phyloP scores from a whole-genome alignment of 768 basidiomycete genomes.

The Lentinula boryana region DNA sequence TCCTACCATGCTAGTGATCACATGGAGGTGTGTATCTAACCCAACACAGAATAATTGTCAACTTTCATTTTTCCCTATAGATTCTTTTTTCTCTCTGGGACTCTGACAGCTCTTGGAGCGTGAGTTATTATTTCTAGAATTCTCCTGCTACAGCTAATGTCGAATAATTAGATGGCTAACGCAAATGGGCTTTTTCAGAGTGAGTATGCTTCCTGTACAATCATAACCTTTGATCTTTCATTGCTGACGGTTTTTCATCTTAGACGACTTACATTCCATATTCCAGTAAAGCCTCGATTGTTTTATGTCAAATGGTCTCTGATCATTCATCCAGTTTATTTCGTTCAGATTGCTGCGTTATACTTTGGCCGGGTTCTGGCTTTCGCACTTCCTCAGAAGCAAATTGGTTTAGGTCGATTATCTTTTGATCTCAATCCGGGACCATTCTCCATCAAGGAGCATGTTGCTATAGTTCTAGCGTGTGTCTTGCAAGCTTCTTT shows the following conservation, averaged over 20 bases:
- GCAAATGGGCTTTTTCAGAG: slow-evolving; percentile 20
- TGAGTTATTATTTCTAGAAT: neutral
- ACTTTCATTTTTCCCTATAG: neutral
- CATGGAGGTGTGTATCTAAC: slow-evolving; percentile 15
- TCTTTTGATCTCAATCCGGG: slow-evolving; percentile 17
- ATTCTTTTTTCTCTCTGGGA: slow-evolving; percentile 16
- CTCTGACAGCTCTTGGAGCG: slow-evolving; percentile 19
- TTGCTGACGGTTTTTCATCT: neutral
- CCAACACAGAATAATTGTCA: neutral
- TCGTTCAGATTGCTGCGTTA: slow-evolving; percentile 17
- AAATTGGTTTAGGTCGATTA: slow-evolving; percentile 14
- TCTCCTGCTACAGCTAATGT: neutral
- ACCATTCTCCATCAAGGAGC: slow-evolving; percentile 18
- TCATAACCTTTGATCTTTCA: neutral
- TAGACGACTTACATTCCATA: slow-evolving; percentile 21
- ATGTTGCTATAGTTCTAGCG: slow-evolving; percentile 20
- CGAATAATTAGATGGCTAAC: slow-evolving; percentile 12
- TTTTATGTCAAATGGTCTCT: neutral
- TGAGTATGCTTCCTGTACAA: neutral
- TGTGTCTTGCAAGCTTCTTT: slow-evolving; percentile 1
- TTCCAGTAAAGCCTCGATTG: slow-evolving; percentile 10
- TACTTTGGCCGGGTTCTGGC: slow-evolving; percentile 17
- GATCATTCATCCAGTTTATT: slow-evolving; percentile 13
- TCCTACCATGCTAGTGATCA: slow-evolving; percentile 16
- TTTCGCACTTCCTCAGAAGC: slow-evolving; percentile 12